phyloP scores from a whole-genome alignment of 768 basidiomycete species.

The Suillus americanus region DNA sequence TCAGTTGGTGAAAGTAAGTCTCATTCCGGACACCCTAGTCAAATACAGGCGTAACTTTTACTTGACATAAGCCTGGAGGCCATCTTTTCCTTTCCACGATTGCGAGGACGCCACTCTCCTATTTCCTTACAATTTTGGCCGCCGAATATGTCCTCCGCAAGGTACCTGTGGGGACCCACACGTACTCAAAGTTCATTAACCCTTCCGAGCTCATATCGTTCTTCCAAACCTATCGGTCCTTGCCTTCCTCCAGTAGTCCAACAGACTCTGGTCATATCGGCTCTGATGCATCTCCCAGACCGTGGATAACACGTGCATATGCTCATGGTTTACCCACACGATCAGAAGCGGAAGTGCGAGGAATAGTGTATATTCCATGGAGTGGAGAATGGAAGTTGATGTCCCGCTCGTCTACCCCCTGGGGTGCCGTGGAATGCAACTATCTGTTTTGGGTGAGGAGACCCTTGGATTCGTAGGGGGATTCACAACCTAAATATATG shows the following conservation, averaged over 20 bases:
- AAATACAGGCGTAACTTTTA: not conserved
- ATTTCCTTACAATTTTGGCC: slow-evolving; percentile 66
- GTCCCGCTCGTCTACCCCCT: slow-evolving; percentile 48
- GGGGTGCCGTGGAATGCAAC: slow-evolving; percentile 60
- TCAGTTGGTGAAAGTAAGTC: slow-evolving; percentile 78
- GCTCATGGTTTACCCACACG: slow-evolving; percentile 51
- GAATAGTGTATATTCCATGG: slow-evolving; percentile 75
- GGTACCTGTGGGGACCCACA: slow-evolving; percentile 88
- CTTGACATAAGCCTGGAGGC: slow-evolving; percentile 77
- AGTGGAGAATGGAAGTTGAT: slow-evolving; percentile 68
- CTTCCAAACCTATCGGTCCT: slow-evolving; percentile 60
- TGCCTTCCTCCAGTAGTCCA: slow-evolving; percentile 13
- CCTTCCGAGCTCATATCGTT: slow-evolving; percentile 83
- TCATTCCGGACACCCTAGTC: not conserved
- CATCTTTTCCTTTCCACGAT: slow-evolving; percentile 96
- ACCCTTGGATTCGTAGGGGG: slow-evolving; percentile 35
- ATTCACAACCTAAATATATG: slow-evolving; percentile 13
- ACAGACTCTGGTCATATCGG: not conserved
- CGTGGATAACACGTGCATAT: slow-evolving; percentile 62
- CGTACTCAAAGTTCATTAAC: slow-evolving; percentile 86
- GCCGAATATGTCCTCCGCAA: slow-evolving; percentile 82
- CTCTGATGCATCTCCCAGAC: slow-evolving; percentile 21
- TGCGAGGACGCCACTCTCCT: slow-evolving; percentile 78
- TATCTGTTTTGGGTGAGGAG: slow-evolving; percentile 89
- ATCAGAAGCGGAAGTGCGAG: slow-evolving; percentile 76